Base-by-base conservation (phyloP, 1,284 basidiomycete species). In the Stygiomarasmius scandens region DNA sequence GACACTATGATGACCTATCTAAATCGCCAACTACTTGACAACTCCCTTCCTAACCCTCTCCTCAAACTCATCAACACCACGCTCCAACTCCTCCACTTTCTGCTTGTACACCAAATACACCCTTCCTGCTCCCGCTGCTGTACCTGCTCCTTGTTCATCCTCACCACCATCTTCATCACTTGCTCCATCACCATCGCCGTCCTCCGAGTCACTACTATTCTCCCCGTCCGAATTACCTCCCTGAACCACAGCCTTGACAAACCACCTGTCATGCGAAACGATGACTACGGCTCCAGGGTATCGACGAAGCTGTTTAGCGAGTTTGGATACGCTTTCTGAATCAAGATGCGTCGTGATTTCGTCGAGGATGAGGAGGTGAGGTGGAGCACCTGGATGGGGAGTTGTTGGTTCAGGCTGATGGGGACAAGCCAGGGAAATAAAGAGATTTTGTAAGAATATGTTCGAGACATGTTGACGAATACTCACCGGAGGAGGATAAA, bases 321-420 rank as follows among this genome's bases (percentile, higher is more conserved):
- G 73, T 0, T 83, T 84, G 53, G 80, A 73, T 49, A 90, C 85
- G 0, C 86, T 88, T 34, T 83, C 79, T 55, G 80, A 77, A 67
- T 91, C 89, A 36, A 91, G 72, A 71, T 92, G 89, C 19, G 88
- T 89, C 23, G 87, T 86, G 14, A 86, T 81, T 67, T 89, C 87
- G 65, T 90, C 87, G 25, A 86, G 72, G 0, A 86, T 71, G 8
- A 90, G 71, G 2, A 89, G 74, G 57, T 86, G 81, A 1, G 81
- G 80, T 6, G 74, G 71, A 6, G 74, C 36, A 14, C 50, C 38
- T 3, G 43, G 50, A 23, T 41, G 32, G 16, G 38, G 38, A 41
- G 38, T 16, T 12, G 38, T 41, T 12, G n/a, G 14, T 5, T 41
- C 38, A 4, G n/a, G 38, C 38, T 41, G 38, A 41, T 16, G 16